A percentile compares a stretch with the other conserved stretches of the same genome.
These are phyloP conservation scores for Neurospora sublineolata DNA, from an alignment of 495 filamentous ascomycete species.

Conservation along the genomic window DNA sequence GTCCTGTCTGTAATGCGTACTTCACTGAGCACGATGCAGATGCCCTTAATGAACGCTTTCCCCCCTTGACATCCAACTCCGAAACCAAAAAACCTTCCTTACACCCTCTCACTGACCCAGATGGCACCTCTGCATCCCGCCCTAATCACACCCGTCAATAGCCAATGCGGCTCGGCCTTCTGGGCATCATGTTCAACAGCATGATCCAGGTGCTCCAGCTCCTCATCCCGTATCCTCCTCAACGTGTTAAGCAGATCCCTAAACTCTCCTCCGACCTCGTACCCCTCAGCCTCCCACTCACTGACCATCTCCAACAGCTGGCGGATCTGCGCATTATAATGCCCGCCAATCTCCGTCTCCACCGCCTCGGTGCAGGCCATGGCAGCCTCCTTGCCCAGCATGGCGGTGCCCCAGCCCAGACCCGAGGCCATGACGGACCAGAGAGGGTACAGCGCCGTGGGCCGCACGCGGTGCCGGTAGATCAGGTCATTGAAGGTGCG, in stretches of 20 bases:
- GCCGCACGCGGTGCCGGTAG: constrained; percentile 79
- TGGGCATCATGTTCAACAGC: constrained; percentile 87
- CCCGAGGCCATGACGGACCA: constrained; percentile 79
- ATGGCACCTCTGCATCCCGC: constrained; percentile 84
- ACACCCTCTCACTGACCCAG: constrained; percentile 81
- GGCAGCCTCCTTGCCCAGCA: constrained; percentile 86
- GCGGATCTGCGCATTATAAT: constrained; percentile 90
- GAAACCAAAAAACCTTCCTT: constrained; percentile 2
- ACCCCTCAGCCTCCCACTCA: constrained; percentile 50
- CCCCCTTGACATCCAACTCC: not conserved
- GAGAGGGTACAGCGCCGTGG: constrained; percentile 85
- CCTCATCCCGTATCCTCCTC: constrained; percentile 83
- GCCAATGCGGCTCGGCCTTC: constrained; percentile 74
- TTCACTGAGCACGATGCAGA: not conserved
- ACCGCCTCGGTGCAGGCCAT: constrained; percentile 99
- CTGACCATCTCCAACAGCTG: constrained; percentile 68
- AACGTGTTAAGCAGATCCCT: constrained; percentile 60
- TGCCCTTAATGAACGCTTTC: not conserved
- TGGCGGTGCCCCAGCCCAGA: constrained; percentile 77
- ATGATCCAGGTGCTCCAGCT: constrained; percentile 92
- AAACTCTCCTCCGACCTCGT: constrained; percentile 70
- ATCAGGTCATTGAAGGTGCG: constrained; percentile 73
- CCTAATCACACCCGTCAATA: constrained; percentile 79
- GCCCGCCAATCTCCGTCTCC: constrained; percentile 92
- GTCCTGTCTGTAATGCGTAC: not conserved